Conservation (phyloP, 73 alveolate genomes). For the Paramecium tetraurelia region DNA sequence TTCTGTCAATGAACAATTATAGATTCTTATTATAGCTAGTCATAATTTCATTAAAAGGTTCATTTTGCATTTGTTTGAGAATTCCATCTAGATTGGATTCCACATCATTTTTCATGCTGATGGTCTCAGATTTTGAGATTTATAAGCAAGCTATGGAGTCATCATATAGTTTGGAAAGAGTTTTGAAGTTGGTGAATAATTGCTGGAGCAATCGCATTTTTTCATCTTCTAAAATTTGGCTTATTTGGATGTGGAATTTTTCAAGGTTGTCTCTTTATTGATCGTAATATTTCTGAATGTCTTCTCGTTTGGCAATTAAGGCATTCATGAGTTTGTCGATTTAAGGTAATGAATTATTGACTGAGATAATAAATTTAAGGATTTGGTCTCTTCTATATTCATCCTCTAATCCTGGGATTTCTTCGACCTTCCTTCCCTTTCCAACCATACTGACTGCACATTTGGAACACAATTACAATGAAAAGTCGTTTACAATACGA, state of each 20-base stretch:
- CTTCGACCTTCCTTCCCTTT: neutral
- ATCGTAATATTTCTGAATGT: neutral
- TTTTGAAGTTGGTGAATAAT: neutral
- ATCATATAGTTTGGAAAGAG: neutral
- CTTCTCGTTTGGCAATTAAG: neutral
- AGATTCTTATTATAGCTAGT: neutral
- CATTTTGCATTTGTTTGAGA: neutral
- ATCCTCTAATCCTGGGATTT: neutral
- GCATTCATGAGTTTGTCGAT: neutral
- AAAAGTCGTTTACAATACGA: neutral
- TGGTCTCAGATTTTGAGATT: neutral
- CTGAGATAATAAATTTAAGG: neutral
- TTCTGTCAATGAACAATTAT: neutral
- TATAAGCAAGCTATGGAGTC: neutral
- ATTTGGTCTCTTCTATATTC: neutral
- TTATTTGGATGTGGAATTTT: neutral
- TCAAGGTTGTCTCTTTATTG: neutral
- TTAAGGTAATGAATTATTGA: neutral
- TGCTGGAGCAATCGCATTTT: neutral
- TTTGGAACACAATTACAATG: neutral
- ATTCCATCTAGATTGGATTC: neutral
- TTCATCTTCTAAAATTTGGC: neutral
- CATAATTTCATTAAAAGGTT: neutral
- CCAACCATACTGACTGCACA: constrained; percentile 25
- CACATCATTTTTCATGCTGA: neutral